Evolutionary conservation across 148 eudicot species (phyloP).

Genomic region (Amaranthus hypochondriacus): DNA sequence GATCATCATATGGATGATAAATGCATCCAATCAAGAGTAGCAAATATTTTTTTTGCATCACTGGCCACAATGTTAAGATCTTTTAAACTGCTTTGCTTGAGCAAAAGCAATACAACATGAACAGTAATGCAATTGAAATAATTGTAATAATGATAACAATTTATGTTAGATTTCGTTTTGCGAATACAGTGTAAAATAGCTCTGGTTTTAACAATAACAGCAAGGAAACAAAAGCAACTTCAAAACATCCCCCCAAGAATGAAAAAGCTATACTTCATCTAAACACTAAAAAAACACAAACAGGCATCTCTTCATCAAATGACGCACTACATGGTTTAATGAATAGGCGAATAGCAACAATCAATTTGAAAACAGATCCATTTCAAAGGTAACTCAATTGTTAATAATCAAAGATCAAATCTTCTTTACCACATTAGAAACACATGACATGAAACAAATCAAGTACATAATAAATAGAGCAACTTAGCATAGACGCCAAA

Average conservation of each 20-base stretch:
- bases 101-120: background rate
- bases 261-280: no score
- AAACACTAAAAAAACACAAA: no score
- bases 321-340: no score
- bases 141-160: background rate
- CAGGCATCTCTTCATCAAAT: no score
- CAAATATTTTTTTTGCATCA: conserved; percentile 20
- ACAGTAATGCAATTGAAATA: background rate
- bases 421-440: background rate
- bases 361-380: background rate
- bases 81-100: background rate
- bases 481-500: background rate
- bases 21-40: conserved; percentile 22
- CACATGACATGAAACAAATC: background rate
- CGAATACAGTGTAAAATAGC: background rate
- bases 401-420: background rate
- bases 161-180: no score
- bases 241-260: background rate
- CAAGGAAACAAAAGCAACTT: background rate
- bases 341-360: background rate
- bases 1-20: conserved; percentile 10
- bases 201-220: background rate
- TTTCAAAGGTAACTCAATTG: background rate
- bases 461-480: background rate
- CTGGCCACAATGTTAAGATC: background rate